Conservation (phyloP, 2,329 filamentous ascomycete genomes). For the Catunica adiposa region DNA sequence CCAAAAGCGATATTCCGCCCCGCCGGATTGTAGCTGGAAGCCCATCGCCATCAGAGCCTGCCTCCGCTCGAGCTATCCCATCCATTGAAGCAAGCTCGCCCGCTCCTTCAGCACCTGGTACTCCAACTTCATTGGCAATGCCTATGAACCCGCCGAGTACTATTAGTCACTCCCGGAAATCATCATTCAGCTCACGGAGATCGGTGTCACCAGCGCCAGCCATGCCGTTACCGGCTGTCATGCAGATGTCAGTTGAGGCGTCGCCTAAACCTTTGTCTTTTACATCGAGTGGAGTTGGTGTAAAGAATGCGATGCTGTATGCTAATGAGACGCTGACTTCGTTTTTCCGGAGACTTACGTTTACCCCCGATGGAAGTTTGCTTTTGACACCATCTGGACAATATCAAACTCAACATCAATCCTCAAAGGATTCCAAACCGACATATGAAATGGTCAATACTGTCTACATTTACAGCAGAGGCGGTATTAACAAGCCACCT, state of each 20-base stretch:
- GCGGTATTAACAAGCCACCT: constrained; percentile 90
- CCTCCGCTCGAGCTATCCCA: constrained; percentile 26
- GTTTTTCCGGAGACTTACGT: constrained; percentile 86
- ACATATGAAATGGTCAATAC: constrained; percentile 86
- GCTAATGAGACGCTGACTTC: constrained; percentile 94
- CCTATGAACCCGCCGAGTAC: constrained; percentile 92
- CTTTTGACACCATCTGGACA: constrained; percentile 90
- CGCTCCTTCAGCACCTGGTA: constrained; percentile 78
- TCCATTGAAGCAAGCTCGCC: constrained; percentile 56
- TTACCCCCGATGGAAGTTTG: constrained; percentile 86
- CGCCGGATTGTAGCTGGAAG: constrained; percentile 82
- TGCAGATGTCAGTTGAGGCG: constrained; percentile 58
- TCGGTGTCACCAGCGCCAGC: constrained; percentile 89
- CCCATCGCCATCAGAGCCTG: constrained; percentile 46
- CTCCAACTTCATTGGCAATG: constrained; percentile 71
- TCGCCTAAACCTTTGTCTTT: constrained; percentile 62
- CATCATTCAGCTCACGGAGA: constrained; percentile 75
- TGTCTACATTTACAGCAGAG: constrained; percentile 93
- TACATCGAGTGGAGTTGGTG: constrained; percentile 38
- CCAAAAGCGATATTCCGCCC: constrained; percentile 77
- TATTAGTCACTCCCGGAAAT: constrained; percentile 82
- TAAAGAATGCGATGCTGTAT: constrained; percentile 79
- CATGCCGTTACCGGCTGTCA: constrained; percentile 83
- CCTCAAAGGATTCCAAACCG: constrained; percentile 50
- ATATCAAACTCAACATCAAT: constrained; percentile 64